Percentiles rank a stretch among this genome's conserved stretches.
These are phyloP conservation scores for Hygrocybe coccinea DNA, from an alignment of 768 basidiomycete genomes.

Conservation along the genomic window DNA sequence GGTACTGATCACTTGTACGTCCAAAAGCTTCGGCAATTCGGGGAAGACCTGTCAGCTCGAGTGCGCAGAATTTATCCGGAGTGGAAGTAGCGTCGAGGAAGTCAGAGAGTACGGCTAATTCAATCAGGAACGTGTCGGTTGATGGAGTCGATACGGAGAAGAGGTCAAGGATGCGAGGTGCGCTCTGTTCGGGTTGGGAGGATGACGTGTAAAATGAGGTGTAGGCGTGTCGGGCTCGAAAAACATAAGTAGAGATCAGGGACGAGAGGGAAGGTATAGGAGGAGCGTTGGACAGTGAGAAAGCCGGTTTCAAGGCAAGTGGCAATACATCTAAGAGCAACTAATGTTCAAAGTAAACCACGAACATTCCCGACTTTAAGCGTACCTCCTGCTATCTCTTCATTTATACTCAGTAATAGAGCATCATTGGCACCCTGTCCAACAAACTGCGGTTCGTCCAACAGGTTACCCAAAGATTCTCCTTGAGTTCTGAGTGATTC, in stretches of 20 bases:
- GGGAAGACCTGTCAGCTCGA: constrained; percentile 51
- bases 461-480: constrained; percentile 24
- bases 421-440: constrained; percentile 49
- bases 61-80: constrained; percentile 53
- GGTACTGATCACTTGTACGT: constrained; percentile 51
- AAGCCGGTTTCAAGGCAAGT: constrained; percentile 43
- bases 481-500: constrained; percentile 40
- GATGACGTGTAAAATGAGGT: constrained; percentile 45
- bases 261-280: constrained; percentile 39
- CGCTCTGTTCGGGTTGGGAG: constrained; percentile 26
- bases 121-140: constrained; percentile 41
- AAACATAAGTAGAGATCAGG: constrained; percentile 53
- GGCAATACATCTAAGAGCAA: constrained; percentile 52
- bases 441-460: constrained; percentile 47
- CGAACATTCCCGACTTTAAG: background rate
- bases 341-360: constrained; percentile 6
- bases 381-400: constrained; percentile 52
- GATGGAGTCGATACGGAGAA: constrained; percentile 20
- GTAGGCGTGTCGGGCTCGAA: constrained; percentile 56
- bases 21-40: constrained; percentile 47
- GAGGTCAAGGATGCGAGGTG: constrained; percentile 17
- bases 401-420: constrained; percentile 53
- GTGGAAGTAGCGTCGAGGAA: constrained; percentile 45
- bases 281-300: constrained; percentile 35
- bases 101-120: constrained; percentile 41